phyloP scores from a whole-genome alignment of 2,329 filamentous ascomycete species.

The Venturia asperata region DNA sequence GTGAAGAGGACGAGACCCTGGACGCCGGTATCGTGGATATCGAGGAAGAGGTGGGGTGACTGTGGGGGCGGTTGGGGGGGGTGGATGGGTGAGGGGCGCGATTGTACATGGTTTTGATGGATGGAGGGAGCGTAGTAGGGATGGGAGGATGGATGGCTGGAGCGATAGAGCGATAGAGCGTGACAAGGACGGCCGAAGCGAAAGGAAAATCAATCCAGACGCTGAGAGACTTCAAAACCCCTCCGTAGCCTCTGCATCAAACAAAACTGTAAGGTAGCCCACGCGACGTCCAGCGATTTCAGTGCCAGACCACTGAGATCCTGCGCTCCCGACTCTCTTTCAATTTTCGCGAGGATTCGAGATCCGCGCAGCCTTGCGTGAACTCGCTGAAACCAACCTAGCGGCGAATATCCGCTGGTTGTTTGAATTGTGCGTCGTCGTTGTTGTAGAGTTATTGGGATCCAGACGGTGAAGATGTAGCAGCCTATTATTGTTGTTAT shows the following conservation, averaged over 20 bases:
- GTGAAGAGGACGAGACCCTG: constrained; percentile 7
- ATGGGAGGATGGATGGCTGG: neutral
- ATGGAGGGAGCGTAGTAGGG: neutral
- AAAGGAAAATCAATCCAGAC: too few relatives aligned
- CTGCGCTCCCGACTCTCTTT: neutral
- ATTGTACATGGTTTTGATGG: neutral
- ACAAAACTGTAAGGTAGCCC: neutral
- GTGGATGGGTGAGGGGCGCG: neutral
- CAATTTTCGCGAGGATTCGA: neutral
- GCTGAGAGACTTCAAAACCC: neutral
- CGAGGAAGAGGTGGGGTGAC: constrained; percentile 9
- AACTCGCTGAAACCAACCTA: neutral
- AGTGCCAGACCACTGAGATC: too few relatives aligned
- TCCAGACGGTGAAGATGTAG: neutral
- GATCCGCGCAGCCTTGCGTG: neutral
- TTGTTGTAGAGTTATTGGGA: neutral
- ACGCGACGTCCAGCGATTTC: too few relatives aligned
- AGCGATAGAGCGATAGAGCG: neutral
- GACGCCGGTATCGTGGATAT: constrained; percentile 1
- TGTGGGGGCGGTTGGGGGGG: neutral
- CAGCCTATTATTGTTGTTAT: neutral
- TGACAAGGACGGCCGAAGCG: too few relatives aligned
- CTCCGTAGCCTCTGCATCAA: neutral
- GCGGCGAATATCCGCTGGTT: neutral
- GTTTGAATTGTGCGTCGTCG: too few relatives aligned